Percentiles rank a stretch among this genome's conserved stretches.
phyloP scores from a whole-genome alignment of 2,329 filamentous ascomycete species.

The Aspergillus brunneoviolaceus region DNA sequence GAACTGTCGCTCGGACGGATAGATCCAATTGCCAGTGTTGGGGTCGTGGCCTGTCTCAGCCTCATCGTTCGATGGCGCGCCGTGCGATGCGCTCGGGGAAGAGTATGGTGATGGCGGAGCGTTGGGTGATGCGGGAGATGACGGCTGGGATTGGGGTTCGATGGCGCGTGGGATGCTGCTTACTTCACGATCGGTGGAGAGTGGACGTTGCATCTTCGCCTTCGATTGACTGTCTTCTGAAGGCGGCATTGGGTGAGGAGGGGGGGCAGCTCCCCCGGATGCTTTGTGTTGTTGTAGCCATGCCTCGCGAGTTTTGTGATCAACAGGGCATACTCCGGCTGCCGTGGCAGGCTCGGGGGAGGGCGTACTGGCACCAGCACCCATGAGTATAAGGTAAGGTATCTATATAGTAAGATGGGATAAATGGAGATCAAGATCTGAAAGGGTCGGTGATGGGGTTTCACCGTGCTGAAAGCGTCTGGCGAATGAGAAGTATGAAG shows the following conservation, averaged over 20 bases:
- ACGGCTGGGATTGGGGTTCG: conserved; percentile 21
- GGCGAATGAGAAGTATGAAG: conserved; percentile 17
- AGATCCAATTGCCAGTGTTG: conserved; percentile 86
- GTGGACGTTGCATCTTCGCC: conserved; percentile 40
- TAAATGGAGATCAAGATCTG: neutral
- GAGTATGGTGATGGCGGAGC: conserved; percentile 32
- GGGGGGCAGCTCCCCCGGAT: conserved; percentile 33
- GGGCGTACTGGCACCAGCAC: conserved; percentile 39
- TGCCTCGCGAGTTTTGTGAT: conserved; percentile 81
- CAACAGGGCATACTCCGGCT: conserved; percentile 71
- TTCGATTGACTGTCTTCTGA: conserved; percentile 25
- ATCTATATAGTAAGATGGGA: neutral
- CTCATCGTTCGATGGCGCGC: conserved; percentile 69
- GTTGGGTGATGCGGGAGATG: conserved; percentile 25
- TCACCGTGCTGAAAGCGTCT: neutral
- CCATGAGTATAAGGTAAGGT: conserved; percentile 27
- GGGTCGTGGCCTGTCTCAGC: conserved; percentile 71
- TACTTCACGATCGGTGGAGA: conserved; percentile 69
- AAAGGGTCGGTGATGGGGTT: conserved; percentile 6
- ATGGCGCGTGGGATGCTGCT: conserved; percentile 73
- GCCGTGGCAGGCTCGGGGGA: conserved; percentile 23
- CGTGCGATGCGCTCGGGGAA: conserved; percentile 31
- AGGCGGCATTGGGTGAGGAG: conserved; percentile 34
- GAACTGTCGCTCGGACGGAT: conserved; percentile 95
- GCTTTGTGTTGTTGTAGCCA: conserved; percentile 66